Base-by-base conservation (phyloP, 305 asterid genomes). In the Solanum hybrid region DNA sequence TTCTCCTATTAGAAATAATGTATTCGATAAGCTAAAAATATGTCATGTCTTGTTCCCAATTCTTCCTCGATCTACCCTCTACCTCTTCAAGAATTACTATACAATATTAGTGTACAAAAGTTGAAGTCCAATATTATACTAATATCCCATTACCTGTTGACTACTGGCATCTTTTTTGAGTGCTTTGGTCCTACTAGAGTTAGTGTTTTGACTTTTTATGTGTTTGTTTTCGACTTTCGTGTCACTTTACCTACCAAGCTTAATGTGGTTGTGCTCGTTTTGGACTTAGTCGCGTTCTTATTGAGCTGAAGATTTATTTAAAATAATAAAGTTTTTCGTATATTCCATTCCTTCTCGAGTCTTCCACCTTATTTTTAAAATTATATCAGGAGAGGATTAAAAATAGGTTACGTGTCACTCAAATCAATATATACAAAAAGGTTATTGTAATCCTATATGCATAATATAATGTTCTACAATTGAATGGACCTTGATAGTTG, bases 321-420 rank as follows among this genome's bases (percentile, higher is more conserved):
- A 24, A 11, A 24, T 13, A 17, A 17, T 17, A 56, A 56, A 1
- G 0, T 2, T 7, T 10, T 10, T 12, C 0, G 2, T 24, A 71
- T 12, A 11, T 26, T 26, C 0, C 2, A 4, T 4, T 4, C 3
- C 5, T 11, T 11, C 0, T 26, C 1, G 2, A 71, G 4, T 51
- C 9, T 56, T 56, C 9, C 0, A 15, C 0, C 0, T 0, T 2
- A 71, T 1, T 10, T 11, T 5, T 26, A 1, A 71, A 2, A 71
- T 42, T 66, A 66, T 10, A 60, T 7, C 3, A 56, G 24, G 2
- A 17, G 24, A 19, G 69, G 24, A 56, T 19, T 56, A 19, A 60
- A 1, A 60, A 72, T 72, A 27, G 15, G 22, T 27, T 72, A 72
- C 35, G 10, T 26, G 22, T 72, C 5, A 72, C 4, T 72, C 34